Conservation (phyloP, 208 protist species). For the Trypanosoma boissoni region DNA sequence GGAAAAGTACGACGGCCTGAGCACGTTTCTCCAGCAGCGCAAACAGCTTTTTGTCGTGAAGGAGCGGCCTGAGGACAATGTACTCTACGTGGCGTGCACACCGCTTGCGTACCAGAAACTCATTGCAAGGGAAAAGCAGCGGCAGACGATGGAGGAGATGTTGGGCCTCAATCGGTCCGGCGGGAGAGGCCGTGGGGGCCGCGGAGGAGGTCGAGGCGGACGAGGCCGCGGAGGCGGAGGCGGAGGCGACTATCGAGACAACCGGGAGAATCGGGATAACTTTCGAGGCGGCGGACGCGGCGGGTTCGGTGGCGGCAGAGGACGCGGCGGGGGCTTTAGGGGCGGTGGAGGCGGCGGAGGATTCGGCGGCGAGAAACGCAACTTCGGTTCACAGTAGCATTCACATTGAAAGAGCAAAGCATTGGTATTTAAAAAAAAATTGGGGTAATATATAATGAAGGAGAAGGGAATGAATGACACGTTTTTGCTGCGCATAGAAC, state of each 20-base stretch:
- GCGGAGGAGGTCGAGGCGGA: conserved; percentile 21
- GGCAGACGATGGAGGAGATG: conserved; percentile 69
- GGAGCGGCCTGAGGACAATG: conserved; percentile 34
- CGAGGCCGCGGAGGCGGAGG: conserved; percentile 23
- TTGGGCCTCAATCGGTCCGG: conserved; percentile 44
- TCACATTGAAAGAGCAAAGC: too few relatives aligned
- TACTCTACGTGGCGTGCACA: conserved; percentile 65
- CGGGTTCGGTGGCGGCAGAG: conserved; percentile 4
- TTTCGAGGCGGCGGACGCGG: conserved; percentile 22
- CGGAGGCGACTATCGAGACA: conserved; percentile 1
- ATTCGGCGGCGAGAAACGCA: conserved; percentile 18
- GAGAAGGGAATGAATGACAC: conserved; percentile 1
- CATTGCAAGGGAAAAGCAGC: conserved; percentile 45
- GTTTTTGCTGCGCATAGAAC: neutral
- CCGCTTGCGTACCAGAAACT: conserved; percentile 60
- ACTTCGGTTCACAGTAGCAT: conserved; percentile 11
- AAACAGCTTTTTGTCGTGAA: conserved; percentile 79
- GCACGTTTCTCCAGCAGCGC: conserved; percentile 57
- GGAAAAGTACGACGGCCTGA: conserved; percentile 69
- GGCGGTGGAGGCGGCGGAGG: conserved; percentile 19
- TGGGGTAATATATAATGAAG: conserved; percentile 4
- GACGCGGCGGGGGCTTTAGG: neutral
- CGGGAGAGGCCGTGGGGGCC: conserved; percentile 3
- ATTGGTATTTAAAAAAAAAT: too few relatives aligned
- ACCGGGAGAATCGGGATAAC: too few relatives aligned